These are phyloP conservation scores for Cordyceps militaris DNA, from an alignment of 2,329 filamentous ascomycete genomes.

Conservation along the genomic window DNA sequence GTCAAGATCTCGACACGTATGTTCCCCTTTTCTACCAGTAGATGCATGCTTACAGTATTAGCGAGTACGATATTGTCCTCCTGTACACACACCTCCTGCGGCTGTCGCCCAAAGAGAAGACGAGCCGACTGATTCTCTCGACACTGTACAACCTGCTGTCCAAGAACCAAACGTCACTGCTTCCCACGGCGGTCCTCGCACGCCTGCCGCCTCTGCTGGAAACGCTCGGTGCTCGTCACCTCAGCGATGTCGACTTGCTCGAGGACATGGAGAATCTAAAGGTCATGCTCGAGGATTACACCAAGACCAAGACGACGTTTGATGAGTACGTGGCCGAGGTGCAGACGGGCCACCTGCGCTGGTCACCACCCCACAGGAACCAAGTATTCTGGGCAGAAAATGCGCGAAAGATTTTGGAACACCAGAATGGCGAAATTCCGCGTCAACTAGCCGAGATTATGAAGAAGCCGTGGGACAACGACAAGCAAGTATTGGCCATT, in stretches of 20 bases:
- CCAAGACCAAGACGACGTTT: slow-evolving; percentile 67
- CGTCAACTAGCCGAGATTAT: slow-evolving; percentile 82
- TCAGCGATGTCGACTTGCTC: slow-evolving; percentile 56
- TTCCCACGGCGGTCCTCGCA: slow-evolving; percentile 80
- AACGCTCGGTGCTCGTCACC: slow-evolving; percentile 54
- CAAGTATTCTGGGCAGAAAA: slow-evolving; percentile 88
- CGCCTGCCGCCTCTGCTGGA: slow-evolving; percentile 65
- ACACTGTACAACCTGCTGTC: slow-evolving; percentile 81
- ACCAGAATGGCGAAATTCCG: slow-evolving; percentile 70
- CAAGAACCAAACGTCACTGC: slow-evolving; percentile 61
- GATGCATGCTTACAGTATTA: slow-evolving; percentile 31
- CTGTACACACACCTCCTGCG: slow-evolving; percentile 90
- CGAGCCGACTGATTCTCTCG: slow-evolving; percentile 81
- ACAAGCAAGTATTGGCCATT: slow-evolving; percentile 84
- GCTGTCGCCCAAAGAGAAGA: slow-evolving; percentile 95
- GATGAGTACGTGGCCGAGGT: slow-evolving; percentile 88
- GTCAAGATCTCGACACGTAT: slow-evolving; percentile 77
- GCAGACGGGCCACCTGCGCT: slow-evolving; percentile 77
- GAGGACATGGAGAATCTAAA: slow-evolving; percentile 55
- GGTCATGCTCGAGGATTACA: slow-evolving; percentile 59
- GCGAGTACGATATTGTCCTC: slow-evolving; percentile 86
- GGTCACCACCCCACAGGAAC: slow-evolving; percentile 87
- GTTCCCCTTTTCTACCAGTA: slow-evolving; percentile 24
- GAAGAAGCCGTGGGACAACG: slow-evolving; percentile 63
- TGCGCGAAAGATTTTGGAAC: slow-evolving; percentile 76